These are phyloP conservation scores for Epichloe typhina DNA, from an alignment of 2,329 filamentous ascomycete species.

Conservation along the genomic window DNA sequence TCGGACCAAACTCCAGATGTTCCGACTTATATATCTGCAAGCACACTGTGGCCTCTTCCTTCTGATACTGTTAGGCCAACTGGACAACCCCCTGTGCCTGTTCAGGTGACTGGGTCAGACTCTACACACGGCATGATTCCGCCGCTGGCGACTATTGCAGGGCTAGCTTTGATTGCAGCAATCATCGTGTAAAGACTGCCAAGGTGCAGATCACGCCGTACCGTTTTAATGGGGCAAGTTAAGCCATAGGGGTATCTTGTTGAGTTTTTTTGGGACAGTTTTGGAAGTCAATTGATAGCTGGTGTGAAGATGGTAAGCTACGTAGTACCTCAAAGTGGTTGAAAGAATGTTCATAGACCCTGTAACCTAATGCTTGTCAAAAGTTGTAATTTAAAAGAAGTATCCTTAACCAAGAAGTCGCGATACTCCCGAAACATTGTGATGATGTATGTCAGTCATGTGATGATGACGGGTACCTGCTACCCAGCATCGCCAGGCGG, in stretches of 20 bases:
- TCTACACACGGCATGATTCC: constrained; percentile 12
- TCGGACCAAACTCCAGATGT: constrained; percentile 3
- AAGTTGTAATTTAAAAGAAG: constrained; percentile 1
- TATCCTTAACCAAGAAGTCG: neutral
- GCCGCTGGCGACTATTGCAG: constrained; percentile 11
- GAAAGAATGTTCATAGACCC: neutral
- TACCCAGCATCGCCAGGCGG: neutral
- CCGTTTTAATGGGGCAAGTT: neutral
- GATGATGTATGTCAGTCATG: neutral
- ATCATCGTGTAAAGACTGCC: constrained; percentile 11
- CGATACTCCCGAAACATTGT: too few relatives aligned
- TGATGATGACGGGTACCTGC: neutral
- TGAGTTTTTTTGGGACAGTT: constrained; percentile 9
- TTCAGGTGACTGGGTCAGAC: constrained; percentile 15
- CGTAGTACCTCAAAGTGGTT: constrained; percentile 5
- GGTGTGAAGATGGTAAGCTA: constrained; percentile 7
- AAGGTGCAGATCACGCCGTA: neutral
- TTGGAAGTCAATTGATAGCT: constrained; percentile 11
- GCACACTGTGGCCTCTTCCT: constrained; percentile 12
- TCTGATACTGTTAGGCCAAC: constrained; percentile 9
- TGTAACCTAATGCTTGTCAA: constrained; percentile 3
- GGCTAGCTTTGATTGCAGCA: constrained; percentile 15
- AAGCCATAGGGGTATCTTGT: constrained; percentile 2
- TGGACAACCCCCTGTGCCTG: constrained; percentile 13
- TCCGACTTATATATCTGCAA: constrained; percentile 10